These are phyloP conservation scores for Ustulina deusta DNA, from an alignment of 2,329 filamentous ascomycete species.

Conservation along the genomic window DNA sequence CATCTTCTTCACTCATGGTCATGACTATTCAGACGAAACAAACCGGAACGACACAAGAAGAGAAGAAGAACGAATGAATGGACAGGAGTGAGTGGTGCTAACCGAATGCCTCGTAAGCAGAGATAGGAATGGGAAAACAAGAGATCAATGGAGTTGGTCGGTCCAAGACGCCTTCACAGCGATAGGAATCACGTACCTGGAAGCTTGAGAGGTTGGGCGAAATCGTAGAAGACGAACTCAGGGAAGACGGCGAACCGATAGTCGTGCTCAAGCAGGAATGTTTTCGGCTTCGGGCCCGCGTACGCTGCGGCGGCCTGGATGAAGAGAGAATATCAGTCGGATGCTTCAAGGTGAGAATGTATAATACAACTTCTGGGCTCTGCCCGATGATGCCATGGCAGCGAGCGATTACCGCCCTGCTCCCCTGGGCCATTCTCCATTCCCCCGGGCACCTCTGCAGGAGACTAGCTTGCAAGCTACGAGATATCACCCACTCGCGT, in stretches of 20 bases:
- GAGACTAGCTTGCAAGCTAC: neutral
- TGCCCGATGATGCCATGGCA: too few relatives aligned
- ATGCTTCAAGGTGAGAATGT: neutral
- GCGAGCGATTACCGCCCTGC: too few relatives aligned
- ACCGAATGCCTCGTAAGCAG: neutral
- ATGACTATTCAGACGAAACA: neutral
- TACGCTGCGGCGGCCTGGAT: constrained; percentile 35
- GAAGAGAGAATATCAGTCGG: constrained; percentile 11
- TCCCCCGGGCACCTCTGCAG: too few relatives aligned
- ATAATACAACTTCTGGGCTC: too few relatives aligned
- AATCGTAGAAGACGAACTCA: constrained; percentile 82
- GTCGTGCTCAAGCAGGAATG: constrained; percentile 80
- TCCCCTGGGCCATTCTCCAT: too few relatives aligned
- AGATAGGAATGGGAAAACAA: neutral
- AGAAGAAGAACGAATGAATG: neutral
- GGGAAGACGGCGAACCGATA: constrained; percentile 78
- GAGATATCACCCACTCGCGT: neutral
- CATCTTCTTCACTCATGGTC: neutral
- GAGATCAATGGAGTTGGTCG: neutral
- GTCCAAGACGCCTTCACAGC: neutral
- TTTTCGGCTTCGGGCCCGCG: constrained; percentile 60
- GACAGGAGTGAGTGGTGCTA: neutral
- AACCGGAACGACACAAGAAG: neutral
- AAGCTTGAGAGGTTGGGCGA: constrained; percentile 73
- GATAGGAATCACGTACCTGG: constrained; percentile 59